phyloP scores from a whole-genome alignment of 441 rosid genomes.

The Corymbia citriodora region DNA sequence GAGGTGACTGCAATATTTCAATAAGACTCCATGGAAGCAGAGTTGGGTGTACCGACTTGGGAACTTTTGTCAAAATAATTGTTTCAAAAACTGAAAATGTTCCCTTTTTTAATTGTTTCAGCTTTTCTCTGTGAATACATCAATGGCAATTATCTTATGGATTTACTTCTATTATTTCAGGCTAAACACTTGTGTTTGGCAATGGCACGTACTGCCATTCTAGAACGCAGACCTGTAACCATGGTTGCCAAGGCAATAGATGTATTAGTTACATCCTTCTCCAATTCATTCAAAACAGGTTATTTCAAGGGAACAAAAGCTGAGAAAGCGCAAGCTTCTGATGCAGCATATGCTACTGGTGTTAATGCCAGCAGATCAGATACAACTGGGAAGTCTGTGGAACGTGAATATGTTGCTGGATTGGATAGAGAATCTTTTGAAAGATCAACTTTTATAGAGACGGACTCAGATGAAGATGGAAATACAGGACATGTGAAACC shows the following conservation, averaged over 20 bases:
- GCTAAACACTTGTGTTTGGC: slow-evolving; percentile 86
- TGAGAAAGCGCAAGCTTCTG: slow-evolving; percentile 36
- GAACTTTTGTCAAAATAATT: neutral
- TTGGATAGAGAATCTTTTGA: slow-evolving; percentile 25
- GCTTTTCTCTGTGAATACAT: neutral
- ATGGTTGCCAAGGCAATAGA: slow-evolving; percentile 78
- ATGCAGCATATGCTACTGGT: slow-evolving; percentile 22
- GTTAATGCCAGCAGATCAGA: slow-evolving; percentile 29
- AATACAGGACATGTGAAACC: slow-evolving; percentile 26
- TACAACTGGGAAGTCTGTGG: slow-evolving; percentile 25
- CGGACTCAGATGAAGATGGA: slow-evolving; percentile 47
- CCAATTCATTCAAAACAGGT: slow-evolving; percentile 68
- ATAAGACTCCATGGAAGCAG: neutral
- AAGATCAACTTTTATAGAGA: slow-evolving; percentile 35
- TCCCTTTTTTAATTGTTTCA: neutral
- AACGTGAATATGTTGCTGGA: slow-evolving; percentile 20
- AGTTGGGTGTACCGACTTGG: neutral
- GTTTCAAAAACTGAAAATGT: neutral
- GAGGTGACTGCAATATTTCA: neutral
- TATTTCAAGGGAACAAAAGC: slow-evolving; percentile 54
- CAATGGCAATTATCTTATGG: neutral
- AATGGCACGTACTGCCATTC: slow-evolving; percentile 58
- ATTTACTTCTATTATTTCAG: slow-evolving; percentile 36
- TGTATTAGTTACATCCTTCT: slow-evolving; percentile 69
- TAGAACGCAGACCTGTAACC: slow-evolving; percentile 84